Conservation (phyloP, 2,329 filamentous ascomycete species). For the Ophiocordyceps camponoti-leonardi region DNA sequence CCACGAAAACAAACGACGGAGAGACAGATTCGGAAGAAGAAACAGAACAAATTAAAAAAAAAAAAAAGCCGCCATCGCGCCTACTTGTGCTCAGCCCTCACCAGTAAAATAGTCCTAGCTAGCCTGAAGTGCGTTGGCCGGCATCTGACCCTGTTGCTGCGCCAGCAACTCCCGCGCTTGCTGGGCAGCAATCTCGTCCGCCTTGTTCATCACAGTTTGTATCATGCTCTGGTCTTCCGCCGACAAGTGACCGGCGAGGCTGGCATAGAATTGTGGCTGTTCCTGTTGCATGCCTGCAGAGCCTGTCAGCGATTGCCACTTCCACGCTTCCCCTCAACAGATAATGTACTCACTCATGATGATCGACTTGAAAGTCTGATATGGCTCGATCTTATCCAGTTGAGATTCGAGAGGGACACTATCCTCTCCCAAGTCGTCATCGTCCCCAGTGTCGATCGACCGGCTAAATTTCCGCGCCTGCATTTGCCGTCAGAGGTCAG, state of each 20-base stretch:
- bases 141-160: neutral
- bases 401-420: slow-evolving; percentile 85
- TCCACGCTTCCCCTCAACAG: neutral
- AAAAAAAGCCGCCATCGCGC: neutral
- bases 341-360: slow-evolving; percentile 52
- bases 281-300: slow-evolving; percentile 68
- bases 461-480: slow-evolving; percentile 72
- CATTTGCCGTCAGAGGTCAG: neutral
- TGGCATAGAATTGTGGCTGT: slow-evolving; percentile 76
- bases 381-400: slow-evolving; percentile 88
- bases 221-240: slow-evolving; percentile 69
- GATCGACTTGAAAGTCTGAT: slow-evolving; percentile 69
- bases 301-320: too few species aligned
- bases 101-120: too few species aligned
- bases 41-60: neutral
- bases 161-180: slow-evolving; percentile 7
- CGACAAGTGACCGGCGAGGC: slow-evolving; percentile 60
- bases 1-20: neutral
- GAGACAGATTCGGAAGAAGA: neutral
- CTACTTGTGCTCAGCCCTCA: too few species aligned
- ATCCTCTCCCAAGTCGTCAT: slow-evolving; percentile 84
- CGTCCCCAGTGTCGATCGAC: slow-evolving; percentile 50
- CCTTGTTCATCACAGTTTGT: slow-evolving; percentile 57
- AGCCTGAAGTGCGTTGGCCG: too few species aligned
- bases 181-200: slow-evolving; percentile 22